Evolutionary conservation across 352 stramenopile genomes (phyloP), one percentile per base, ranked within the genome.

Genomic region (Peronospora farinosa): DNA sequence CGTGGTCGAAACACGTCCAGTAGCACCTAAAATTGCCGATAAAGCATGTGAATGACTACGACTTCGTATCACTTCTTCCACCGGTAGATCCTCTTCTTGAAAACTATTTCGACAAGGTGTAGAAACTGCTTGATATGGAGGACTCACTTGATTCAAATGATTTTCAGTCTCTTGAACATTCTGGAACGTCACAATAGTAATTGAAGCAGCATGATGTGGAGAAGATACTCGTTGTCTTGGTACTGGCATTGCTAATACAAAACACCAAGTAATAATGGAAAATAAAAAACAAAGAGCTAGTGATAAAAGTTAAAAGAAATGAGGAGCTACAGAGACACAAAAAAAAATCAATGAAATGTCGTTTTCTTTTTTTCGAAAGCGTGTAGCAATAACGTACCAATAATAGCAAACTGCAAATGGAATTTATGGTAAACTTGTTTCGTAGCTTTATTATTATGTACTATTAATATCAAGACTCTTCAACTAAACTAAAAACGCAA

Each of bases 21-120:
- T 58, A 7, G 52, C 70, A 3, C 67, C 67, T 19, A 81, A 32
- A 16, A 76, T 74, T 13, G 45, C 59, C 6, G 71, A 78, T 28
- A 81, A 44, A 0, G 69, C 60, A 40, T 81, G 71, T n/a, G 67
- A 68, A 33, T 78, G 67, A 23, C 65, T 71, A 37, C 44, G 67
- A 47, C 44, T 61, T n/a, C 59, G 60, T 1, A 21, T 35, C 9
- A 39, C 37, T 17, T 41, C 46, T 11, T 55, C 58, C 11, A 21
- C 13, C 15, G 60, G 7, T 0, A 58, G 15, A 4, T 60, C 52
- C 4, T 49, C 10, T 6, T 72, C 58, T 8, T 56, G 45, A 1
- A 39, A 21, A 23, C 51, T 60, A 35, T 27, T 43, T 25, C 39
- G 12, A 11, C 49, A 65, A n/a, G 72, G 67, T 17, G 69, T 73